A percentile compares a stretch with the other conserved stretches of the same genome.
Conservation (phyloP, 2,329 filamentous ascomycete species). For the Monilinia vaccinii-corymbosi region DNA sequence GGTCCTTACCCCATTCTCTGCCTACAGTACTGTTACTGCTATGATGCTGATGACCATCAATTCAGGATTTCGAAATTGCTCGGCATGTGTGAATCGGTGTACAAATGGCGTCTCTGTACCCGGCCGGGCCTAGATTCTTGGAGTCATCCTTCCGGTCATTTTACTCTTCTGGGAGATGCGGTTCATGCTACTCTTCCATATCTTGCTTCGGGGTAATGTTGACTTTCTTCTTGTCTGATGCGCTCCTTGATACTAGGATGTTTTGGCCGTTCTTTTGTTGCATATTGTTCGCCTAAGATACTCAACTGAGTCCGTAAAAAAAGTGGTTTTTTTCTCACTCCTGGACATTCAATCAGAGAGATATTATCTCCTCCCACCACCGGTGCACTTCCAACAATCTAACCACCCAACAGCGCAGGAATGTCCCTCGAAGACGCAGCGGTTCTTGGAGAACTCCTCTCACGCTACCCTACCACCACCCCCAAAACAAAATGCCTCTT, state of each 20-base stretch:
- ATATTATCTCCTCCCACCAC: background rate
- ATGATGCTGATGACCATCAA: background rate
- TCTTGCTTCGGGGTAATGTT: constrained; percentile 35
- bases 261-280: accelerated
- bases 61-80: constrained; percentile 44
- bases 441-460: constrained; percentile 46
- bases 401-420: constrained; percentile 33
- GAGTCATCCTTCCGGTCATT: constrained; percentile 46
- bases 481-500: background rate
- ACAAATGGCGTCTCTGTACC: constrained; percentile 53
- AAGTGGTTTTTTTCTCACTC: no score
- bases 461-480: constrained; percentile 26
- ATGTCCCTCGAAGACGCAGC: constrained; percentile 54
- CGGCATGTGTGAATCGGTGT: constrained; percentile 45
- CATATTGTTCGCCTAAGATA: background rate
- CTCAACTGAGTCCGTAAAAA: background rate
- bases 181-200: constrained; percentile 58
- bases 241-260: background rate
- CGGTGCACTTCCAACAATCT: background rate
- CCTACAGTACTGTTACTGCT: no score
- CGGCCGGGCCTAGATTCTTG: constrained; percentile 46
- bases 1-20: background rate
- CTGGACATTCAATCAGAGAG: no score
- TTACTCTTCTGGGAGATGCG: constrained; percentile 53
- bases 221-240: background rate